Percentiles rank a stretch among this genome's conserved stretches.
phyloP scores from a whole-genome alignment of 306 rosid genomes.

The Astragalus glycyphyllos region DNA sequence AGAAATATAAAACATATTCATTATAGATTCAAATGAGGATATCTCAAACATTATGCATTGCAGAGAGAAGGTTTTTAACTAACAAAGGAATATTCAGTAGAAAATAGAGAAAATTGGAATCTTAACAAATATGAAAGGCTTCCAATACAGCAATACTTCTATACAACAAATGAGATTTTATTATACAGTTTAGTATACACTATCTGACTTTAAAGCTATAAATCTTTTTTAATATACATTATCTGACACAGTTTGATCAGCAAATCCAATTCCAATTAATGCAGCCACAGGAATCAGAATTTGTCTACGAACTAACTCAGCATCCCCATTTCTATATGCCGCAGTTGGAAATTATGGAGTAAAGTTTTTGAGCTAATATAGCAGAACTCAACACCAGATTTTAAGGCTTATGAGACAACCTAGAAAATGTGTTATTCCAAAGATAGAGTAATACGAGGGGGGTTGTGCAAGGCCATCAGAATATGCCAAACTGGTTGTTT shows the following conservation, averaged over 20 bases:
- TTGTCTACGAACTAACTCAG: slow-evolving; percentile 61
- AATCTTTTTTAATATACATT: too few relatives aligned
- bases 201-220: slow-evolving; percentile 2
- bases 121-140: slow-evolving; percentile 15
- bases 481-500: slow-evolving; percentile 47
- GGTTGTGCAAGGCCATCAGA: slow-evolving; percentile 37
- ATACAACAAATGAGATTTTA: not conserved
- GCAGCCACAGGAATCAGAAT: slow-evolving; percentile 65
- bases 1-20: too few relatives aligned
- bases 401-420: slow-evolving; percentile 13
- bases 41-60: slow-evolving; percentile 40
- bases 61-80: too few relatives aligned
- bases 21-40: too few relatives aligned
- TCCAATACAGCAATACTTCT: not conserved
- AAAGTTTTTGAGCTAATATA: slow-evolving; percentile 19
- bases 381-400: slow-evolving; percentile 28
- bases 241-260: too few relatives aligned
- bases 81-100: too few relatives aligned
- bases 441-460: too few relatives aligned
- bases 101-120: not conserved
- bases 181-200: too few relatives aligned
- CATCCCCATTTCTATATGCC: slow-evolving; percentile 55
- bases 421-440: too few relatives aligned
- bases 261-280: slow-evolving; percentile 63
- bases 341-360: slow-evolving; percentile 19